Evolutionary conservation across 2,329 filamentous ascomycete genomes (phyloP).

Genomic region (Tolypocladium sp.): DNA sequence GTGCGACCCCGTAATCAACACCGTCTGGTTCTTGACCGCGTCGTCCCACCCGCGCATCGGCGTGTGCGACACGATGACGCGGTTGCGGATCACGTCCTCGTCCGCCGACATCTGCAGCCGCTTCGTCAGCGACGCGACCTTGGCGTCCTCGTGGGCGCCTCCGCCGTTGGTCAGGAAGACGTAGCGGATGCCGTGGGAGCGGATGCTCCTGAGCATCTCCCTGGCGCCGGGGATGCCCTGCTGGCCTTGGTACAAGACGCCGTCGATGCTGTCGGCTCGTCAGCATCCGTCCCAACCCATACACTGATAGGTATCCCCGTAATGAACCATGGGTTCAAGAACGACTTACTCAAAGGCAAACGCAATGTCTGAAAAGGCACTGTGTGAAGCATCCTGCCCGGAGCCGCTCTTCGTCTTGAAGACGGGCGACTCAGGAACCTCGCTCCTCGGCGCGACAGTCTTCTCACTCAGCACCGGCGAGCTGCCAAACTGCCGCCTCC

Average conservation of each 20-base stretch:
- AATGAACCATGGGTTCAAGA: neutral
- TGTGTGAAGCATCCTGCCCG: neutral
- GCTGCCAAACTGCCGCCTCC: neutral
- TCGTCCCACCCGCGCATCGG: conserved; percentile 58
- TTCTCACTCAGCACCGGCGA: neutral
- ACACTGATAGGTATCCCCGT: neutral
- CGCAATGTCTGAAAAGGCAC: conserved; percentile 21
- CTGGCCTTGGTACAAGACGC: conserved; percentile 80
- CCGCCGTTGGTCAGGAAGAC: conserved; percentile 95
- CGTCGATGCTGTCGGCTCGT: conserved; percentile 57
- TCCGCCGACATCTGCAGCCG: conserved; percentile 20
- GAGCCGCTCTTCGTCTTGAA: neutral
- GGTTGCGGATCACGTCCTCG: conserved; percentile 22
- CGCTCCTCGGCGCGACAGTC: neutral
- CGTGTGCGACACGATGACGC: conserved; percentile 73
- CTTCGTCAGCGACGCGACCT: conserved; percentile 22
- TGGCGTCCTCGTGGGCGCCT: conserved; percentile 61
- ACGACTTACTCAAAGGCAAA: conserved; percentile 27
- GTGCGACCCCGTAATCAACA: conserved; percentile 66
- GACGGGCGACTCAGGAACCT: neutral
- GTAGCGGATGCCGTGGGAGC: conserved; percentile 71
- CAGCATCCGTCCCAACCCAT: neutral
- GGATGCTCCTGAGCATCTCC: conserved; percentile 63
- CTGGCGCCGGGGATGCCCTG: conserved; percentile 71
- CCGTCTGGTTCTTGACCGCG: conserved; percentile 36